These are phyloP conservation scores for Fusarium pseudoanthophilum DNA, from an alignment of 2,329 filamentous ascomycete species.

Conservation along the genomic window DNA sequence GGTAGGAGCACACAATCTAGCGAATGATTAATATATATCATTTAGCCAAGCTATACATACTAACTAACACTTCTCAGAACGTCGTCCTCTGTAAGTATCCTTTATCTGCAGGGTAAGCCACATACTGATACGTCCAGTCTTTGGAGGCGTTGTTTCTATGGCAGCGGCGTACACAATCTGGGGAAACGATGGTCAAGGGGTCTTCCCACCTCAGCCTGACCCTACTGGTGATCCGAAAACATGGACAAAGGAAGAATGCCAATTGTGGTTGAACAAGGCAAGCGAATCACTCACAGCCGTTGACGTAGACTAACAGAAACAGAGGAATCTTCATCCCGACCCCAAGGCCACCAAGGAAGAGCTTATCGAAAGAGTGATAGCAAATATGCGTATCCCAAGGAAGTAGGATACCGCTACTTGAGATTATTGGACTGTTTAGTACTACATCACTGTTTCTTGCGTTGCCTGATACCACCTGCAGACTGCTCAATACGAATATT, in stretches of 20 bases:
- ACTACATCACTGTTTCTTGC: neutral
- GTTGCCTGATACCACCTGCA: constrained; percentile 17
- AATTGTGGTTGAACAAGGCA: constrained; percentile 84
- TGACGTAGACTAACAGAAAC: neutral
- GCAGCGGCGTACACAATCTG: constrained; percentile 83
- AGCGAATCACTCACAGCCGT: constrained; percentile 12
- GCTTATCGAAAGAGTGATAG: constrained; percentile 58
- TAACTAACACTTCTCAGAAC: constrained; percentile 60
- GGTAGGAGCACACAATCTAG: neutral
- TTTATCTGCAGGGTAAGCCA: constrained; percentile 35
- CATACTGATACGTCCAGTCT: constrained; percentile 23
- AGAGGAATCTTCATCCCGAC: constrained; percentile 61
- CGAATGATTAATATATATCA: accelerated
- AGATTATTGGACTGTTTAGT: neutral
- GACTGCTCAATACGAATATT: neutral
- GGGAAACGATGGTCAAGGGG: constrained; percentile 70
- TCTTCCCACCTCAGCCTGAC: constrained; percentile 80
- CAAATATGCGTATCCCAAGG: constrained; percentile 59
- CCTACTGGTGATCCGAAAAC: constrained; percentile 76
- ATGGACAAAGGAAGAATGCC: constrained; percentile 85
- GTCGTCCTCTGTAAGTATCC: constrained; percentile 70
- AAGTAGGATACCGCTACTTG: constrained; percentile 22
- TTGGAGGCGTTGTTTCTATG: constrained; percentile 31
- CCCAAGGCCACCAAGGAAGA: constrained; percentile 57
- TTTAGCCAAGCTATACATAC: neutral